phyloP scores from a whole-genome alignment of 140 eudicot genomes.

The Oenanthe javanica region DNA sequence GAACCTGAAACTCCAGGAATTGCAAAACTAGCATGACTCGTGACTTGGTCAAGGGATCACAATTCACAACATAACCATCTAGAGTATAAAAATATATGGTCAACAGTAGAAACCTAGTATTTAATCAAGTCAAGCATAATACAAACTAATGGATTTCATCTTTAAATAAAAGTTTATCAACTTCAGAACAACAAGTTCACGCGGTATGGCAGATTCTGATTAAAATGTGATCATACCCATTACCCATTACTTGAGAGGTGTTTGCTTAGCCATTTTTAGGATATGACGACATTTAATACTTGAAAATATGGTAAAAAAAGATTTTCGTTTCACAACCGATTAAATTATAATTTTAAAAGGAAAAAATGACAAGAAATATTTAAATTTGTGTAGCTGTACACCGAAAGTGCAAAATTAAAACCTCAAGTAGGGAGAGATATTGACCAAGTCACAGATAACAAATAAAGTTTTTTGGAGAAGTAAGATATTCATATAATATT shows the following conservation, averaged over 20 bases:
- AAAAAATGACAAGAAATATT: neutral
- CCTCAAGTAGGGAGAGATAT: neutral
- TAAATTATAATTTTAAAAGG: neutral
- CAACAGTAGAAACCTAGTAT: neutral
- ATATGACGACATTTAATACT: neutral
- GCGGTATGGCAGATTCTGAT: neutral
- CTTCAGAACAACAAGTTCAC: neutral
- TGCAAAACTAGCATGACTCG: neutral
- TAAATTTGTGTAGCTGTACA: neutral
- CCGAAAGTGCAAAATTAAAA: neutral
- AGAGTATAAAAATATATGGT: neutral
- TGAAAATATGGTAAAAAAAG: neutral
- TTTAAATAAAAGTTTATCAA: neutral
- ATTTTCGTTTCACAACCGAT: neutral
- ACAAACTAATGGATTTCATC: neutral
- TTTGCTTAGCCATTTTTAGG: neutral
- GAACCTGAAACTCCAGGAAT: neutral
- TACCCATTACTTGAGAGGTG: neutral
- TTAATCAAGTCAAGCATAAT: neutral
- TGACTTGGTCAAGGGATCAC: neutral
- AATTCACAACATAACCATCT: neutral
- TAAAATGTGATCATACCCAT: neutral
- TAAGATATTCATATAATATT: conserved; percentile 14
- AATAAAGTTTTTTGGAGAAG: neutral
- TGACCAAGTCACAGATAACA: conserved; percentile 1